These are phyloP conservation scores for Isoetes taiwanensis DNA, from an alignment of 75 land plant genomes.

Conservation along the genomic window DNA sequence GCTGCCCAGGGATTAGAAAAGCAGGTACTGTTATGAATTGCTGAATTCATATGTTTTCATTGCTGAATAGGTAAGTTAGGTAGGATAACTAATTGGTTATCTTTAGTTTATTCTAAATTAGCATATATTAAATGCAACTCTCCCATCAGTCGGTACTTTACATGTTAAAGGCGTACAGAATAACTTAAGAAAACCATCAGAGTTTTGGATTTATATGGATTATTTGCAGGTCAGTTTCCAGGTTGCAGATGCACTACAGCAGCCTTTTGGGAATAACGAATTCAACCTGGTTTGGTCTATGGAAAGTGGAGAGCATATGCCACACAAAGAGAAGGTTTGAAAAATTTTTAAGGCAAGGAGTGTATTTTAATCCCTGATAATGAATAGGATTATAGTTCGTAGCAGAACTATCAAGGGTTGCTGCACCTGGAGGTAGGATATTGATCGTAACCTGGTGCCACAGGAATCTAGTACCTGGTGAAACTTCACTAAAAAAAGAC, in stretches of 20 bases:
- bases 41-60: background rate
- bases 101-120: no score
- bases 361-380: background rate
- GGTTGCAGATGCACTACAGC: conserved; percentile 83
- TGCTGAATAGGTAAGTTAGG: no score
- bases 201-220: no score
- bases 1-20: conserved; percentile 38
- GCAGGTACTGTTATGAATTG: conserved; percentile 24
- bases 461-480: conserved; percentile 65
- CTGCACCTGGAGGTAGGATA: conserved; percentile 81
- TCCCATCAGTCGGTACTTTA: no score
- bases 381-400: conserved; percentile 45
- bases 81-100: no score
- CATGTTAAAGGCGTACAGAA: no score
- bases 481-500: conserved; percentile 43
- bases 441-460: conserved; percentile 99
- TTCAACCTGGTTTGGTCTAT: conserved; percentile 98
- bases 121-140: no score
- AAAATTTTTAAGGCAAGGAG: background rate
- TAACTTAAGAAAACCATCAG: no score
- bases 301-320: conserved; percentile 99
- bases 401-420: conserved; percentile 69
- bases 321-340: conserved; percentile 76
- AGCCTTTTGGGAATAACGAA: conserved; percentile 77
- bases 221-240: conserved; percentile 60